Base-by-base conservation (phyloP, 352 stramenopile species). In the Peronospora farinosa region DNA sequence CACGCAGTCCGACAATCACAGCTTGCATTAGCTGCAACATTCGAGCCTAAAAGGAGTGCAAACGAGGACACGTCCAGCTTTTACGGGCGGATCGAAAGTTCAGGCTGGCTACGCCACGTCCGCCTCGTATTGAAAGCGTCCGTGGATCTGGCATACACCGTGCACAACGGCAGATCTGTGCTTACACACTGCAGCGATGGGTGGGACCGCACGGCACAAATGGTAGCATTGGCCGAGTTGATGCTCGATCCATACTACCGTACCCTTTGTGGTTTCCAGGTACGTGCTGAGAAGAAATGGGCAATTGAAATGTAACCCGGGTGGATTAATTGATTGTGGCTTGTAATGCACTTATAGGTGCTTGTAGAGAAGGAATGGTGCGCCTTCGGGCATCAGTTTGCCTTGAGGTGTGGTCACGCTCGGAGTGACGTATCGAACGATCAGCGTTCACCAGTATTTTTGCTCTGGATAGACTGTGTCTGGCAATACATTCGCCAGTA, bases 281-380 rank as follows among this genome's bases (percentile, higher is more conserved):
- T 70, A n/a, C 67, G 98, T 7, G 79, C 99, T n/a, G 94, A 99
- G 11, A 36, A 43, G 12, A 10, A 43, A 40, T 30, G 16, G 40
- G 2, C 25, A 46, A 2, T 47, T 23, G 9, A 7, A 10, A 48
- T 28, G 41, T 11, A 28, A 16, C 15, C 35, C 32, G 23, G 39
- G 38, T 9, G 8, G 30, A 28, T 11, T 35, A 16, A 40, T 40
- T 36, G 10, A 36, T 25, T 39, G 11, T 47, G 7, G 13, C 19
- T 46, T 46, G 31, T 44, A 1, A 16, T 47, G 0, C 16, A 30
- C 8, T 7, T 27, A 4, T 40, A 89, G 41, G 57, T 72, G 12
- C 74, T 99, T 8, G 84, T 99, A 12, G 96, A 99, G 74, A 99
- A 99, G 62, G 97, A 99, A 47, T 99, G 97, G 90, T 96, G 96